phyloP scores from a whole-genome alignment of 257 asterid species.

The Solanum pinnatisectum region DNA sequence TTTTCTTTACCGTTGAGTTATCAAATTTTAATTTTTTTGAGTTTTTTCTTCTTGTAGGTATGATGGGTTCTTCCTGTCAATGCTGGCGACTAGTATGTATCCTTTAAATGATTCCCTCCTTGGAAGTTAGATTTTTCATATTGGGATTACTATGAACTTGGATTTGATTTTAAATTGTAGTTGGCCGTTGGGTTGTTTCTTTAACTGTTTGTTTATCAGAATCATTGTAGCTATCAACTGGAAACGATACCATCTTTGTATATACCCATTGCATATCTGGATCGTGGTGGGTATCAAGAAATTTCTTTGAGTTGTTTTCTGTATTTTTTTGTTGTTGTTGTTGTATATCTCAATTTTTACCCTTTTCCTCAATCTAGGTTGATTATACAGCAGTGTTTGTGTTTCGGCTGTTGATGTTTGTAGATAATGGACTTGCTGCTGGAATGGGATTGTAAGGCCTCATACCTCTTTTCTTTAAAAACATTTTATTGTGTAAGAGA shows the following conservation, averaged over 20 bases:
- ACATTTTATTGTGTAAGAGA: background rate
- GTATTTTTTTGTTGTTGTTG: no score
- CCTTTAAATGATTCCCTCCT: conserved; percentile 30
- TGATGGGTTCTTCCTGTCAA: conserved; percentile 97
- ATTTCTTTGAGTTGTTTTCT: background rate
- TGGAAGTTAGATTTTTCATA: background rate
- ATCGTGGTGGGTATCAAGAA: conserved; percentile 57
- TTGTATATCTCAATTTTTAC: background rate
- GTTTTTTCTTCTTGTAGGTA: conserved; percentile 51
- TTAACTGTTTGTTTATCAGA: conserved; percentile 36
- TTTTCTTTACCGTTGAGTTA: background rate
- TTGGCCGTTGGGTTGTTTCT: conserved; percentile 8
- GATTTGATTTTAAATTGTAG: background rate
- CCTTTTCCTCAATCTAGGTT: conserved; percentile 30
- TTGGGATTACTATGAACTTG: background rate
- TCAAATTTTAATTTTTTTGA: background rate
- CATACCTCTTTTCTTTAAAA: background rate
- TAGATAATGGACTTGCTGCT: conserved; percentile 86
- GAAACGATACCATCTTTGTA: conserved; percentile 66
- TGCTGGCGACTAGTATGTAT: conserved; percentile 97
- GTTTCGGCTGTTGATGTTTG: conserved; percentile 91
- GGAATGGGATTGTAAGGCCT: conserved; percentile 96
- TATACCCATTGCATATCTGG: conserved; percentile 88
- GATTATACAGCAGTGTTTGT: conserved; percentile 78
- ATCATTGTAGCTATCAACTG: conserved; percentile 84